phyloP scores from a whole-genome alignment of 2,329 filamentous ascomycete genomes.

The Fusarium subtropicale region DNA sequence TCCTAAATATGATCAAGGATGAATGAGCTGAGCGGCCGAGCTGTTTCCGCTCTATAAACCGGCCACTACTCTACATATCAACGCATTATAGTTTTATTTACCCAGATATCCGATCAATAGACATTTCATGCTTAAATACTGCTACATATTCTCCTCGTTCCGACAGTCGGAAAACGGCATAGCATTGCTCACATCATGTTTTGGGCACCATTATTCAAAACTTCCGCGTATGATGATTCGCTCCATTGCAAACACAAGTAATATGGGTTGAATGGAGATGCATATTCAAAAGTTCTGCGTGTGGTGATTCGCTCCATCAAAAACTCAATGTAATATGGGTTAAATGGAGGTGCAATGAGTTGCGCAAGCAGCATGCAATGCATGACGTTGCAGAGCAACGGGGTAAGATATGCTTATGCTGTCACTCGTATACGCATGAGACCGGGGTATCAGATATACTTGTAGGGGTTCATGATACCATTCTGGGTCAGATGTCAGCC shows the following conservation, averaged over 20 bases:
- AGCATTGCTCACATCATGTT: constrained; percentile 1
- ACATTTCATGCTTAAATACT: not conserved
- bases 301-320: constrained; percentile 4
- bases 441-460: constrained; percentile 74
- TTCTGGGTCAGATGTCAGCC: constrained; percentile 68
- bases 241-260: constrained; percentile 5
- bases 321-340: not conserved
- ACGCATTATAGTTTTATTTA: constrained; percentile 11
- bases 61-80: not conserved
- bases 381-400: constrained; percentile 10
- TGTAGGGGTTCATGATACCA: constrained; percentile 99
- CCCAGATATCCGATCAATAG: not conserved
- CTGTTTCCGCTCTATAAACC: constrained; percentile 11
- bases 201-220: constrained; percentile 7
- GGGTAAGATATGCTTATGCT: constrained; percentile 27
- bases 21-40: not conserved
- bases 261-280: not conserved
- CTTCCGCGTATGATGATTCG: not conserved
- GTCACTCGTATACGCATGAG: constrained; percentile 26
- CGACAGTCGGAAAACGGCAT: constrained; percentile 1
- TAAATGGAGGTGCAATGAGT: constrained; percentile 14
- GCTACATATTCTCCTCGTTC: not conserved
- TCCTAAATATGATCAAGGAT: not conserved
- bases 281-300: constrained; percentile 6
- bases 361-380: constrained; percentile 18